phyloP scores from a whole-genome alignment of 2,329 filamentous ascomycete genomes.

The Stachybotrys elegans region DNA sequence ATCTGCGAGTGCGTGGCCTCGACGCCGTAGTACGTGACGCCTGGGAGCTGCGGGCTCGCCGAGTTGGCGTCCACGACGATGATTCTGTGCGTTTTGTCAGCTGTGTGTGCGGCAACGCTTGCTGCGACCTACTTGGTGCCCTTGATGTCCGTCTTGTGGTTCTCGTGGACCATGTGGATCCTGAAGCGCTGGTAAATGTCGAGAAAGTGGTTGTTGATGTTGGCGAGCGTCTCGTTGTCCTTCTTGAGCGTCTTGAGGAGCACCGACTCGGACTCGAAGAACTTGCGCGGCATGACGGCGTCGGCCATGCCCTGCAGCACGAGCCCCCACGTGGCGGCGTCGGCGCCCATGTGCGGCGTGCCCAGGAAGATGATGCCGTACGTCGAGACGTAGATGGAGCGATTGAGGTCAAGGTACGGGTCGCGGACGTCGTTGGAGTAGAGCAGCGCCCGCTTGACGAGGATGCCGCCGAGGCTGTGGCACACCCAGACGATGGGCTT shows the following conservation, averaged over 20 bases:
- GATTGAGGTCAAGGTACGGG: slow-evolving; percentile 56
- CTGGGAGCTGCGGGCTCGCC: slow-evolving; percentile 63
- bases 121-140: slow-evolving; percentile 45
- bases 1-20: slow-evolving; percentile 67
- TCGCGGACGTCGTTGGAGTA: slow-evolving; percentile 59
- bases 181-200: slow-evolving; percentile 67
- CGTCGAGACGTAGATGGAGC: slow-evolving; percentile 68
- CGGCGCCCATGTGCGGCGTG: slow-evolving; percentile 68
- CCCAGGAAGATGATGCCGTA: slow-evolving; percentile 74
- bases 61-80: slow-evolving; percentile 67
- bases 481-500: slow-evolving; percentile 73
- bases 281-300: slow-evolving; percentile 57
- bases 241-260: slow-evolving; percentile 66
- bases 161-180: slow-evolving; percentile 74
- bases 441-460: slow-evolving; percentile 65
- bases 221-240: slow-evolving; percentile 68
- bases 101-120: background rate
- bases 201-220: slow-evolving; percentile 68
- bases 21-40: slow-evolving; percentile 69
- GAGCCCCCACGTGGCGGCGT: slow-evolving; percentile 62
- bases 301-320: slow-evolving; percentile 64
- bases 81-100: slow-evolving; percentile 23
- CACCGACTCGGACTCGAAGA: slow-evolving; percentile 63
- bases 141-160: slow-evolving; percentile 64
- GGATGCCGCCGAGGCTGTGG: slow-evolving; percentile 68